Percentiles rank a stretch among this genome's conserved stretches.
phyloP scores from a whole-genome alignment of 371 early-diverging fungal genomes.

The Amoeboaphelidium protococcarum region DNA sequence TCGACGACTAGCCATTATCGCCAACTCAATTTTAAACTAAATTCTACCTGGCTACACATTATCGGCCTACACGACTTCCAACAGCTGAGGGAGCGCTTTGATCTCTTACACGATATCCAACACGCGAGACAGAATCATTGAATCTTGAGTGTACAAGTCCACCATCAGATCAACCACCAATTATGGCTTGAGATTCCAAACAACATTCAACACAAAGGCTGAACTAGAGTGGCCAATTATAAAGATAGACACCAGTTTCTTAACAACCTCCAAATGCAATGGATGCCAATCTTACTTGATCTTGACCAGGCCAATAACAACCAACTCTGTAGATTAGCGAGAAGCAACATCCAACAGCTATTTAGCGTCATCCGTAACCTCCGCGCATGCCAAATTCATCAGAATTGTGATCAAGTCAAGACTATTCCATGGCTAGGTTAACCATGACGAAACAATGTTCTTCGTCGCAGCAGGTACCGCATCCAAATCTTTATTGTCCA shows the following conservation, averaged over 20 bases:
- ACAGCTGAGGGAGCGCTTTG: conserved; percentile 38
- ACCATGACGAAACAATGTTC: conserved; percentile 20
- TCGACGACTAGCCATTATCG: conserved; percentile 47
- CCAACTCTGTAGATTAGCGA: conserved; percentile 39
- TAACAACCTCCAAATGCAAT: conserved; percentile 19
- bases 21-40: conserved; percentile 51
- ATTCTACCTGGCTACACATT: too few species aligned
- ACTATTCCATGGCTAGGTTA: conserved; percentile 36
- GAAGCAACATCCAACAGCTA: conserved; percentile 29
- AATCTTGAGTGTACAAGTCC: conserved; percentile 43
- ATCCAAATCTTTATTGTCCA: conserved; percentile 7
- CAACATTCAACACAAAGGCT: conserved; percentile 32
- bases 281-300: conserved; percentile 9
- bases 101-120: conserved; percentile 55
- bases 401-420: conserved; percentile 37
- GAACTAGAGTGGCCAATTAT: conserved; percentile 36
- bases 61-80: conserved; percentile 32
- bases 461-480: conserved; percentile 9
- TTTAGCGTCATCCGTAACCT: conserved; percentile 28
- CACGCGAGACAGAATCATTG: conserved; percentile 35
- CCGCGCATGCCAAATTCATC: conserved; percentile 21
- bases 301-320: conserved; percentile 46
- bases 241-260: conserved; percentile 31
- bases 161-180: conserved; percentile 32
- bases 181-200: conserved; percentile 38